Percentiles rank a stretch among this genome's conserved stretches.
These are phyloP conservation scores for Amanita thiersii DNA, from an alignment of 768 basidiomycete species.

Conservation along the genomic window DNA sequence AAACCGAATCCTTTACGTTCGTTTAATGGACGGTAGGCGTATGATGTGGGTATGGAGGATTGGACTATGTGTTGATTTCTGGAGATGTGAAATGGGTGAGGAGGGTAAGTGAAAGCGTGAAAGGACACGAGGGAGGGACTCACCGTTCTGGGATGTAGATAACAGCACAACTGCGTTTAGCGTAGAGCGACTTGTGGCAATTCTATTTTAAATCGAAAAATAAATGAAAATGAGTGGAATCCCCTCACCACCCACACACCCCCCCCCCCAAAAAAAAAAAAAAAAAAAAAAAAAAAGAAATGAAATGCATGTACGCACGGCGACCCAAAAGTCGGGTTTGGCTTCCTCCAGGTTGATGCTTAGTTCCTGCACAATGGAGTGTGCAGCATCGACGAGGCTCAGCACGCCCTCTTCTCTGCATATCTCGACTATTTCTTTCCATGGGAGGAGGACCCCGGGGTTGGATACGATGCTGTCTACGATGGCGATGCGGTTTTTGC, in stretches of 20 bases:
- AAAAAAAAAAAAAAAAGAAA: not conserved
- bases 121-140: no score
- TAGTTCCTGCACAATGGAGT: conserved; percentile 66
- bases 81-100: no score
- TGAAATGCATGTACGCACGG: no score
- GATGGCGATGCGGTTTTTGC: conserved; percentile 47
- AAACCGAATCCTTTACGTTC: conserved; percentile 29
- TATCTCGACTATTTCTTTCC: conserved; percentile 61
- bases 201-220: no score
- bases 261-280: not conserved
- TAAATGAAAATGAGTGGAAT: no score
- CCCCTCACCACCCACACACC: no score
- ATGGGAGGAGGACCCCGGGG: conserved; percentile 60
- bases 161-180: conserved; percentile 58
- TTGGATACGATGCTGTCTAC: conserved; percentile 55
- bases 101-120: no score
- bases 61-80: conserved; percentile 62
- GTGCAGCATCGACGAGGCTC: conserved; percentile 69
- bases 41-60: conserved; percentile 51
- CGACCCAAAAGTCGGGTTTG: conserved; percentile 68
- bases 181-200: conserved; percentile 76
- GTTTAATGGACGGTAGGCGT: conserved; percentile 36
- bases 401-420: conserved; percentile 55
- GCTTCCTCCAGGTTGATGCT: conserved; percentile 48
- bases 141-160: conserved; percentile 65